A percentile compares a stretch with the other conserved stretches of the same genome.
These are phyloP conservation scores for Atkinsonella texensis DNA, from an alignment of 2,329 filamentous ascomycete species.

Conservation along the genomic window DNA sequence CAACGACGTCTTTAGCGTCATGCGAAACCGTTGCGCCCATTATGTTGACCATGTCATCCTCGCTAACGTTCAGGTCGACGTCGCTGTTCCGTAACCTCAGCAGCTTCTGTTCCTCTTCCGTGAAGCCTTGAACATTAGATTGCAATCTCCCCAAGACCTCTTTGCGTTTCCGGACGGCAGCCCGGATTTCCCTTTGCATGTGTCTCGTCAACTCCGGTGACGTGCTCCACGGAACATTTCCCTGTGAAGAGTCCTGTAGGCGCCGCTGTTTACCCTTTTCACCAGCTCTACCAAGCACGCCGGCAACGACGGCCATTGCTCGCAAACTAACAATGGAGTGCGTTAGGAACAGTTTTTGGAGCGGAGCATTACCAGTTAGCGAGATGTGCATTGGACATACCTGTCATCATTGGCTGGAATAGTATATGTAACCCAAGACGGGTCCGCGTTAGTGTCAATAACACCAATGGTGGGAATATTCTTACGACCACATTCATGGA, in stretches of 20 bases:
- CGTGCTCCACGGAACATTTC: slow-evolving; percentile 51
- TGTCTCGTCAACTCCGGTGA: slow-evolving; percentile 29
- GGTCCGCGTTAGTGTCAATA: slow-evolving; percentile 86
- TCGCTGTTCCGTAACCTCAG: slow-evolving; percentile 16
- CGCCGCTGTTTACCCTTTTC: slow-evolving; percentile 62
- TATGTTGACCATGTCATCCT: slow-evolving; percentile 25
- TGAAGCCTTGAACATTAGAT: slow-evolving; percentile 23
- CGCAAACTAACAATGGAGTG: slow-evolving; percentile 49
- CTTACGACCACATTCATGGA: slow-evolving; percentile 82
- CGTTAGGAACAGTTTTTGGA: neutral
- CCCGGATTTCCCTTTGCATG: slow-evolving; percentile 21
- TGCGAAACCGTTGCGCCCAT: slow-evolving; percentile 12
- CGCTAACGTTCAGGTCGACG: slow-evolving; percentile 18
- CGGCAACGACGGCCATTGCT: slow-evolving; percentile 68
- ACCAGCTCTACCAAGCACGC: slow-evolving; percentile 74
- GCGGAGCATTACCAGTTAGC: too few species aligned
- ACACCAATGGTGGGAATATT: slow-evolving; percentile 90
- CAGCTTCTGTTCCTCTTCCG: slow-evolving; percentile 25
- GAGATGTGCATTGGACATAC: slow-evolving; percentile 29
- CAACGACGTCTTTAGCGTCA: slow-evolving; percentile 1
- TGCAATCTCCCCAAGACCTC: slow-evolving; percentile 25
- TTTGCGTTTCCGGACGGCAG: slow-evolving; percentile 20
- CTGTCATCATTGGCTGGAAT: slow-evolving; percentile 96
- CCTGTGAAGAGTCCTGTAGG: slow-evolving; percentile 46
- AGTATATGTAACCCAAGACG: slow-evolving; percentile 88